These are phyloP conservation scores for Paulownia fortunei DNA, from an alignment of 257 asterid genomes.

Conservation along the genomic window DNA sequence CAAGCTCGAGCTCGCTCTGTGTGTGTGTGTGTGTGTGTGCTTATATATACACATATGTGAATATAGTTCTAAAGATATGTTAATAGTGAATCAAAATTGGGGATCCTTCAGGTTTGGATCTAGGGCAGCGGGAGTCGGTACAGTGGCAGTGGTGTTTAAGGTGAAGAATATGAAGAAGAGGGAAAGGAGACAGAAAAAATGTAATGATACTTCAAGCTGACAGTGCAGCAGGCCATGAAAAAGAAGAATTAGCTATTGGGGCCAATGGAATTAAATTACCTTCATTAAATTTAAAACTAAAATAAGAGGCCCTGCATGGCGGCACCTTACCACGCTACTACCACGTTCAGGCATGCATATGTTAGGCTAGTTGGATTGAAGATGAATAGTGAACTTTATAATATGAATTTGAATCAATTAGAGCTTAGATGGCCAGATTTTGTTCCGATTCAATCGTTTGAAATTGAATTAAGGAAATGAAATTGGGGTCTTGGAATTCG, in stretches of 20 bases:
- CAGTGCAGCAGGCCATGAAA: too few species aligned
- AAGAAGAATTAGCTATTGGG: too few species aligned
- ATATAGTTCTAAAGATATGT: not conserved
- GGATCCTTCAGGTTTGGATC: not conserved
- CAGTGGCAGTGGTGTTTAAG: not conserved
- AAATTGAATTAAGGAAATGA: not conserved
- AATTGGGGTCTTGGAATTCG: not conserved
- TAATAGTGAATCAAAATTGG: not conserved
- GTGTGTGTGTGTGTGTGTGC: too few species aligned
- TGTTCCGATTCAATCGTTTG: not conserved
- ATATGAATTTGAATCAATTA: not conserved
- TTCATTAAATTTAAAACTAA: not conserved
- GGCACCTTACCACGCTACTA: not conserved
- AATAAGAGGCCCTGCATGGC: not conserved
- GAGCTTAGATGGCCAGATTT: not conserved
- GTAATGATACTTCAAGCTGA: too few species aligned
- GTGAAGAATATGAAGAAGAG: not conserved
- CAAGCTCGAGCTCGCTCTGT: too few species aligned
- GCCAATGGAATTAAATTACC: not conserved
- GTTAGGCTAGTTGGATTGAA: not conserved
- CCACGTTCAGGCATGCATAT: slow-evolving; percentile 5
- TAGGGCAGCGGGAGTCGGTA: too few species aligned
- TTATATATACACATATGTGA: too few species aligned
- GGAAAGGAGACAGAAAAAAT: not conserved
- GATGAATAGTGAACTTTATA: not conserved